Percentiles rank a stretch among this genome's conserved stretches.
Evolutionary conservation across 139 green algal genomes (phyloP).

Genomic region (Chlorella sp.): DNA sequence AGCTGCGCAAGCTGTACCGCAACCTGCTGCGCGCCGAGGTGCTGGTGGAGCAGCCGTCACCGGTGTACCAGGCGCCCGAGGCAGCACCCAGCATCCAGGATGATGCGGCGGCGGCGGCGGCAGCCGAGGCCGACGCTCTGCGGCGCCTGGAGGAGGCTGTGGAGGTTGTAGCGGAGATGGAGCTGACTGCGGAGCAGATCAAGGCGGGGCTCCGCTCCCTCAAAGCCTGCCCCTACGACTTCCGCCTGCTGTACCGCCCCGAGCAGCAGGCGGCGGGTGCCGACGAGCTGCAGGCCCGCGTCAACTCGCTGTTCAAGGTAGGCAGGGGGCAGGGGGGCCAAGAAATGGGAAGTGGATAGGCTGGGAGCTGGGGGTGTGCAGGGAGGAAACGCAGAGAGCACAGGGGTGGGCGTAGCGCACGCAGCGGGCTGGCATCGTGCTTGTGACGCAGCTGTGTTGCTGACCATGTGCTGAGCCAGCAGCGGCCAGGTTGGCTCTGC

Average conservation of each 20-base stretch:
- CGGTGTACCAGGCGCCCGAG: slow-evolving; percentile 59
- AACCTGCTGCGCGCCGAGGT: slow-evolving; percentile 77
- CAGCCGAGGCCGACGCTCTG: slow-evolving; percentile 33
- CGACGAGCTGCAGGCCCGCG: slow-evolving; percentile 28
- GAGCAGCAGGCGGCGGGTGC: neutral
- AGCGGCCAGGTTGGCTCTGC: too few relatives aligned
- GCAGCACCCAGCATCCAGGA: neutral
- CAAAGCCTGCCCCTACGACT: slow-evolving; percentile 34
- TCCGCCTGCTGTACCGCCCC: slow-evolving; percentile 31
- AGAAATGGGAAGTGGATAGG: too few relatives aligned
- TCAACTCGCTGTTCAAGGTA: slow-evolving; percentile 22
- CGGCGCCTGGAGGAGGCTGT: slow-evolving; percentile 62
- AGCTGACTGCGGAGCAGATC: slow-evolving; percentile 85
- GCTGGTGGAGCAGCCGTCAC: slow-evolving; percentile 59
- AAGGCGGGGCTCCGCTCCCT: slow-evolving; percentile 73
- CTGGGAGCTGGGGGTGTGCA: too few relatives aligned
- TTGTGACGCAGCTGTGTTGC: too few relatives aligned
- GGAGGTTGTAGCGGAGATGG: slow-evolving; percentile 83
- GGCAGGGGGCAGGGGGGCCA: too few relatives aligned
- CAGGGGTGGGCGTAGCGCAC: too few relatives aligned
- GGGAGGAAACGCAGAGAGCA: too few relatives aligned
- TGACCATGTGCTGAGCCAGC: too few relatives aligned
- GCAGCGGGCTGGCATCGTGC: too few relatives aligned
- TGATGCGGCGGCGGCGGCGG: neutral
- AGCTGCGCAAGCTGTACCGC: slow-evolving; percentile 83